Conservation (phyloP, 257 asterid species). For the Oldenlandia corymbosa region DNA sequence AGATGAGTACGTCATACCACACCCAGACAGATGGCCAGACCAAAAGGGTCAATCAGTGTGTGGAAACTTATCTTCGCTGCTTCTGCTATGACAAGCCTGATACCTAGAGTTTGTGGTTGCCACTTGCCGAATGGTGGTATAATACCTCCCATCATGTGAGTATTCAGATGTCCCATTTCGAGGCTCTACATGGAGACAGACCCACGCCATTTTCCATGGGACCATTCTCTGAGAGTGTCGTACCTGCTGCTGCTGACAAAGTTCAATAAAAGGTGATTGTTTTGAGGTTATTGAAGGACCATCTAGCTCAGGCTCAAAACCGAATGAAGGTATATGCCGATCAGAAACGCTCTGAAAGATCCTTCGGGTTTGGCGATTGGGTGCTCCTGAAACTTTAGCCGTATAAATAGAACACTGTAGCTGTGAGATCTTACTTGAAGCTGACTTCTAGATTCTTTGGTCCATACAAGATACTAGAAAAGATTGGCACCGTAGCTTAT, state of each 20-base stretch:
- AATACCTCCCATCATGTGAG: neutral
- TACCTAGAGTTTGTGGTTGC: neutral
- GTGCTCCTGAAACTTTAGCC: neutral
- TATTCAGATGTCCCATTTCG: no score
- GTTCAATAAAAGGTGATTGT: neutral
- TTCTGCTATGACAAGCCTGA: neutral
- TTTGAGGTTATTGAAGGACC: neutral
- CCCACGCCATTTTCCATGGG: no score
- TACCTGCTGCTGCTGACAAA: neutral
- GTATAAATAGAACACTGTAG: neutral
- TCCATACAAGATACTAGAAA: neutral
- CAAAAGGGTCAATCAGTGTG: neutral
- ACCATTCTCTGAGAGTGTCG: neutral
- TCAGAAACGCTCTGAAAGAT: neutral
- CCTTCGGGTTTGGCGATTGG: neutral
- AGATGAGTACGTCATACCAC: neutral
- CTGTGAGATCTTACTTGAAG: neutral
- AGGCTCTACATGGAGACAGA: no score
- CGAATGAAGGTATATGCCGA: neutral
- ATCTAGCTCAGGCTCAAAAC: neutral
- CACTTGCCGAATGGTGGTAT: neutral
- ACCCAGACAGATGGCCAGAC: neutral
- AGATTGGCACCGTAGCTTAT: neutral
- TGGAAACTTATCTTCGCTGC: neutral
- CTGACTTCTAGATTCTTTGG: neutral